Conservation (phyloP, 176 grass and related monocot species). For the Coix lacrymajobi region DNA sequence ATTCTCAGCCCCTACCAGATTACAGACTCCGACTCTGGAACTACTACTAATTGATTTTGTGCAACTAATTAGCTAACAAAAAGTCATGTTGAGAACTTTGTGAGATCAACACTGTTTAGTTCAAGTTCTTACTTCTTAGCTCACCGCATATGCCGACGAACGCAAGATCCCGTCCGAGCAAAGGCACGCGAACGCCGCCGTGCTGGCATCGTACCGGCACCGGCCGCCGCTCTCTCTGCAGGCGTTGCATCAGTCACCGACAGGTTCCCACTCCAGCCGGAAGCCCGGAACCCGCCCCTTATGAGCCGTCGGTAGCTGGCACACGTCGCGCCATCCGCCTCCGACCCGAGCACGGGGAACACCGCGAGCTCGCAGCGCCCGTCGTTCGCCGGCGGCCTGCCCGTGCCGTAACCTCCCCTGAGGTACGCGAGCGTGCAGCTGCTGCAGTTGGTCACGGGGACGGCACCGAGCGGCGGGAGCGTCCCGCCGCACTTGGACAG, state of each 20-base stretch:
- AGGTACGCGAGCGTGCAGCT: conserved; percentile 22
- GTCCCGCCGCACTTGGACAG: conserved; percentile 7
- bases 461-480: not conserved
- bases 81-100: no score
- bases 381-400: not conserved
- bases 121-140: no score
- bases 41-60: no score
- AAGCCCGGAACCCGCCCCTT: conserved; percentile 32
- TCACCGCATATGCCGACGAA: conserved; percentile 14
- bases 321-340: not conserved
- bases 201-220: conserved; percentile 28
- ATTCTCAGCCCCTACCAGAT: no score
- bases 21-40: no score
- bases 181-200: conserved; percentile 32
- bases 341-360: conserved; percentile 18
- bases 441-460: conserved; percentile 11
- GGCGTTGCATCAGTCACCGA: conserved; percentile 21
- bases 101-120: no score
- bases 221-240: conserved; percentile 30
- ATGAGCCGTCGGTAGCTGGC: conserved; percentile 21
- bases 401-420: not conserved
- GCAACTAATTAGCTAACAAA: no score
- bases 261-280: conserved; percentile 22
- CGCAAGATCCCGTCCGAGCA: conserved; percentile 20
- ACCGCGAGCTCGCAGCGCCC: not conserved